Percentiles rank a stretch among this genome's conserved stretches.
Evolutionary conservation across 495 filamentous ascomycete genomes (phyloP).

Genomic region (Lentithecium fluviatile): DNA sequence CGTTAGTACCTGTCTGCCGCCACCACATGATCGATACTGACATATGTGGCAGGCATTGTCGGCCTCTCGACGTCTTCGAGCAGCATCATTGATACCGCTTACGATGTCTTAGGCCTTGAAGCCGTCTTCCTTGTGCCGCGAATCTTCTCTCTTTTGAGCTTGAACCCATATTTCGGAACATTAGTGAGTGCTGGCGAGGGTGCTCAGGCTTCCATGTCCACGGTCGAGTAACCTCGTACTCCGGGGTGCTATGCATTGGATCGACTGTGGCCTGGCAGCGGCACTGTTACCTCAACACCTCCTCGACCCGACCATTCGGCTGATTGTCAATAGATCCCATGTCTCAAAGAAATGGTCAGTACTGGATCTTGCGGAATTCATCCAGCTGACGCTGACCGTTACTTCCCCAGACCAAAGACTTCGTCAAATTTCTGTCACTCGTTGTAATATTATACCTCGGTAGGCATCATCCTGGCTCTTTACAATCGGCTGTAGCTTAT

Average conservation of each 20-base stretch:
- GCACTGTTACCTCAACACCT: not conserved
- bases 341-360: slow-evolving; percentile 79
- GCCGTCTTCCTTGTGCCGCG: slow-evolving; percentile 86
- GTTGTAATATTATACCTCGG: slow-evolving; percentile 78
- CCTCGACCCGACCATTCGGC: not conserved
- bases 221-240: not conserved
- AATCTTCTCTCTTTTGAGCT: slow-evolving; percentile 81
- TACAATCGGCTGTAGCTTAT: slow-evolving; percentile 22
- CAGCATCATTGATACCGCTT: slow-evolving; percentile 69
- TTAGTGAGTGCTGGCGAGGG: slow-evolving; percentile 48
- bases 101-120: slow-evolving; percentile 85
- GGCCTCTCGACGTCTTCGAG: slow-evolving; percentile 64
- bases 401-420: slow-evolving; percentile 71
- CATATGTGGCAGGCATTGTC: slow-evolving; percentile 57
- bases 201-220: not conserved
- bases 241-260: too few relatives aligned
- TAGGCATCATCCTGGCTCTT: slow-evolving; percentile 34
- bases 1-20: slow-evolving; percentile 51
- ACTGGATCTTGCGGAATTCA: not conserved
- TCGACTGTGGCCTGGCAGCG: not conserved
- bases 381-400: slow-evolving; percentile 17
- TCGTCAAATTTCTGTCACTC: slow-evolving; percentile 85
- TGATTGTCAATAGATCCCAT: slow-evolving; percentile 59
- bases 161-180: slow-evolving; percentile 90
- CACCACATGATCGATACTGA: not conserved